Evolutionary conservation across 129 eudicot genomes (phyloP).

Genomic region (Chrysanthemum lavandulifolium): DNA sequence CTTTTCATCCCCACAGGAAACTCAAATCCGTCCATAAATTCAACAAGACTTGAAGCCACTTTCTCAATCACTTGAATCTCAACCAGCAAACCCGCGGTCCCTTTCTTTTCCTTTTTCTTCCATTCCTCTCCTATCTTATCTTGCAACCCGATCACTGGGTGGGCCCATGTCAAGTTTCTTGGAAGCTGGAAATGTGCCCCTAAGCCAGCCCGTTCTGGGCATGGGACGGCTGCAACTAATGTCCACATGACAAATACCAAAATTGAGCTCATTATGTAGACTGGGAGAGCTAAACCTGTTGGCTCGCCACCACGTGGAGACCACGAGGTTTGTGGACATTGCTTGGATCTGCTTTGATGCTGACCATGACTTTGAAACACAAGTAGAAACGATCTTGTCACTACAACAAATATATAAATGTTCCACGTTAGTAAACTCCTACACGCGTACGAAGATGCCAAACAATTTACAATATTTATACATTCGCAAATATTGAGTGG

Average conservation of each 20-base stretch:
- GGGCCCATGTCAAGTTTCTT: conserved; percentile 58
- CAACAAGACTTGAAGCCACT: conserved; percentile 47
- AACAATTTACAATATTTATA: too few relatives aligned
- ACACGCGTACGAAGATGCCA: background rate
- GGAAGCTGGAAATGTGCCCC: conserved; percentile 51
- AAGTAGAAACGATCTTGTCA: conserved; percentile 44
- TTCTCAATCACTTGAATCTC: conserved; percentile 75
- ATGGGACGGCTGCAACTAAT: conserved; percentile 72
- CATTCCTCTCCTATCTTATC: conserved; percentile 89
- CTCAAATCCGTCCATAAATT: conserved; percentile 54
- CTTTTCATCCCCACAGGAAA: conserved; percentile 70
- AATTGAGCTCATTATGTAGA: conserved; percentile 65
- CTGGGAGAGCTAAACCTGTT: conserved; percentile 57
- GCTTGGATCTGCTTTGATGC: conserved; percentile 79
- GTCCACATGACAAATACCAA: conserved; percentile 78
- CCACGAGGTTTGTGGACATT: conserved; percentile 56
- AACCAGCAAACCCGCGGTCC: conserved; percentile 56
- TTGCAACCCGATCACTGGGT: conserved; percentile 55
- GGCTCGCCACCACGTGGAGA: conserved; percentile 80
- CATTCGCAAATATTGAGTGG: too few relatives aligned
- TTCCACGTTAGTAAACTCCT: background rate
- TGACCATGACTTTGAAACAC: conserved; percentile 73
- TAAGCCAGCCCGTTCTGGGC: conserved; percentile 68
- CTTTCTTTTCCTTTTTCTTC: conserved; percentile 79
- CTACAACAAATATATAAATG: background rate